A percentile compares a stretch with the other conserved stretches of the same genome.
Conservation (phyloP, 208 protist species). For the Wallacemonas sp. region DNA sequence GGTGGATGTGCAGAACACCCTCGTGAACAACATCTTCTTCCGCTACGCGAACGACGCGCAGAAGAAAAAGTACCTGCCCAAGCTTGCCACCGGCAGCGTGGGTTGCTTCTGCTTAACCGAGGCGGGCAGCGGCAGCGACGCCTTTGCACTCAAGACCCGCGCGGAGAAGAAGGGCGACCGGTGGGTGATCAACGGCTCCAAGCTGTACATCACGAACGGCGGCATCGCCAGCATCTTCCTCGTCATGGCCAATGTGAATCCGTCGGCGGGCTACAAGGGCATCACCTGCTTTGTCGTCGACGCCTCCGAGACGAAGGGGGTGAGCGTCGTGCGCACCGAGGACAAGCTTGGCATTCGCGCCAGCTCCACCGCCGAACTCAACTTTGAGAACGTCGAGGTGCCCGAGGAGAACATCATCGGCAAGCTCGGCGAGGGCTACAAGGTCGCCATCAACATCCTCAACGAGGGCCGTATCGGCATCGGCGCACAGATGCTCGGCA, state of each 20-base stretch:
- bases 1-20: constrained; percentile 93
- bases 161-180: constrained; percentile 81
- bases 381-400: constrained; percentile 90
- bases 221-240: constrained; percentile 91
- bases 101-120: constrained; percentile 94
- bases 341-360: constrained; percentile 95
- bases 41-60: constrained; percentile 76
- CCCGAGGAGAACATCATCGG: constrained; percentile 74
- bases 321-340: constrained; percentile 93
- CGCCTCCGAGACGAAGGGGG: constrained; percentile 67
- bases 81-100: constrained; percentile 79
- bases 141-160: constrained; percentile 89
- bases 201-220: constrained; percentile 95
- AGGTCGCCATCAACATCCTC: constrained; percentile 93
- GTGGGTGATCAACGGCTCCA: constrained; percentile 93
- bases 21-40: constrained; percentile 90
- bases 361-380: constrained; percentile 94
- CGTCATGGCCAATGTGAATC: constrained; percentile 93
- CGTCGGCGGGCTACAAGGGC: constrained; percentile 84
- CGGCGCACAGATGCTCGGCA: constrained; percentile 93
- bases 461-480: constrained; percentile 97
- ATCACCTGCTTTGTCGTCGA: constrained; percentile 98
- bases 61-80: constrained; percentile 87
- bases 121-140: constrained; percentile 84
- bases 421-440: constrained; percentile 93